Evolutionary conservation across 2,329 filamentous ascomycete species (phyloP), one percentile per base, ranked within the genome.

Genomic region (Xylaria sp.): DNA sequence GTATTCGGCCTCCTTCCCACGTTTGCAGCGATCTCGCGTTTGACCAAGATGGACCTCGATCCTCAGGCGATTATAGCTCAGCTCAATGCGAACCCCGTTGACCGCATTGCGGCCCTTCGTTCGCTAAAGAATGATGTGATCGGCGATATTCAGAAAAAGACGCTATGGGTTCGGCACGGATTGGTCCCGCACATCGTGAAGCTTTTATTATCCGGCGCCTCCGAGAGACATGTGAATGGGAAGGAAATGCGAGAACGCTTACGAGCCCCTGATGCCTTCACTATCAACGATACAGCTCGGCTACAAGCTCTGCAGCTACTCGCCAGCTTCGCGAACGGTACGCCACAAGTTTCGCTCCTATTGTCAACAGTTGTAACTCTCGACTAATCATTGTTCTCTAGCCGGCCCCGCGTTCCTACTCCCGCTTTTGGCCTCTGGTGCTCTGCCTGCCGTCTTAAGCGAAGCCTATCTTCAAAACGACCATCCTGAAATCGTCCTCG

Each of bases 61-160:
- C 58, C 71, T 40, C 56, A 66, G 46, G 60, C 66, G 11, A 57
- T 72, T n/a, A 57, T 72, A 49, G 49, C 66, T 13, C 65, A 70
- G 66, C 70, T 73, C 49, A 83, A 79, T 69, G 83, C 87, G 9
- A 80, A 78, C 65, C 80, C 78, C 35, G 74, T 76, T 21, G 84
- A 88, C 65, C 84, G 85, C 69, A 79, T 85, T 40, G 79, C 81
- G 25, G 85, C 88, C 51, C 82, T 97, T 44, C 87, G 88, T 67
- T 81, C 83, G 41, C 80, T 99, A 29, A 98, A 97, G 80, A 95
- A 97, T 76, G 90, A 95, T 65, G 85, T 96, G 48, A 87, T 97
- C 62, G 95, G 95, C 23, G 92, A 98, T 76, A 84, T 90, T 33
- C 88, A 94, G 75, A 89, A 89, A 75, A 99, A 99, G 77, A 90